Conservation (phyloP, 768 basidiomycete species). For the Ramaria sp. region DNA sequence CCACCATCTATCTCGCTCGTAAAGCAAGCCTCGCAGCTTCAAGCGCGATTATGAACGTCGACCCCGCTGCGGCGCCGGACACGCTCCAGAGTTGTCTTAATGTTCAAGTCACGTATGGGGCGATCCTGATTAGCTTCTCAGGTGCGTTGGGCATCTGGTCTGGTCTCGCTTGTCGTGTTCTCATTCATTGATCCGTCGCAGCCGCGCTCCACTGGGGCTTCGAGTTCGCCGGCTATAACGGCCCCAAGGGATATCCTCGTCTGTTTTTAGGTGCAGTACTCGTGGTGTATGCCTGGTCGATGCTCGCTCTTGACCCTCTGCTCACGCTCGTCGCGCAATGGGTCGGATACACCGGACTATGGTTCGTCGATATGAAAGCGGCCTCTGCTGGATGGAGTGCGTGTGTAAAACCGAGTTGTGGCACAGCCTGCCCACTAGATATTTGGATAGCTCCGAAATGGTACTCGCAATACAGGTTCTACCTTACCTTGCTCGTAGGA, state of each 20-base stretch:
- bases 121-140: constrained; percentile 89
- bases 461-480: constrained; percentile 97
- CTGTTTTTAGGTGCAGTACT: constrained; percentile 77
- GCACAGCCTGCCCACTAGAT: neutral
- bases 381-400: constrained; percentile 80
- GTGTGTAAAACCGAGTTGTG: constrained; percentile 20
- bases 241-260: constrained; percentile 68
- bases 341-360: constrained; percentile 80
- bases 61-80: constrained; percentile 69
- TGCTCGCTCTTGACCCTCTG: constrained; percentile 71
- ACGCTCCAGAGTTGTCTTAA: constrained; percentile 72
- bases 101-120: constrained; percentile 91
- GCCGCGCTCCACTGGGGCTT: constrained; percentile 93
- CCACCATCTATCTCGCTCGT: constrained; percentile 74
- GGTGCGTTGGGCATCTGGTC: constrained; percentile 29
- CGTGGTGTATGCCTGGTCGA: constrained; percentile 81
- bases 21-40: constrained; percentile 59
- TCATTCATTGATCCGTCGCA: constrained; percentile 15
- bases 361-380: constrained; percentile 73
- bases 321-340: constrained; percentile 77
- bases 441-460: constrained; percentile 64
- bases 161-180: constrained; percentile 17
- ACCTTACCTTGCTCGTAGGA: constrained; percentile 83
- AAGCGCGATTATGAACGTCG: constrained; percentile 43
- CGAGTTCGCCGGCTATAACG: constrained; percentile 83